Evolutionary conservation across 2,329 filamentous ascomycete genomes (phyloP).

Genomic region (Exophiala sideris): DNA sequence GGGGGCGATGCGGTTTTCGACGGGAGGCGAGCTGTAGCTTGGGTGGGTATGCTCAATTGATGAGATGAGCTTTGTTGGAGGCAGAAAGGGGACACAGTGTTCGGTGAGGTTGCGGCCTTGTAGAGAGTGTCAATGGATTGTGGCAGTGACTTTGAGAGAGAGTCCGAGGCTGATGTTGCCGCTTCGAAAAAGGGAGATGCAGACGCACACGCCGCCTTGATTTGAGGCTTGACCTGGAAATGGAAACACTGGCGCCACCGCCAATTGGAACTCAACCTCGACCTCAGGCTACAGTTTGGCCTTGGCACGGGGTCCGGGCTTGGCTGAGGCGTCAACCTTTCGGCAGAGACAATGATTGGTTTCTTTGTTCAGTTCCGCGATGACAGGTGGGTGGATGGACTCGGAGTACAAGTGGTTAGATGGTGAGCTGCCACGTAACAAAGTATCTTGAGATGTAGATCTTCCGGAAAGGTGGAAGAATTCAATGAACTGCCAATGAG

Average conservation of each 20-base stretch:
- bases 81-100: constrained; percentile 6
- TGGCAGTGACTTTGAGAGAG: constrained; percentile 5
- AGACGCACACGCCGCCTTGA: constrained; percentile 7
- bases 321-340: not conserved
- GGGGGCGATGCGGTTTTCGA: not conserved
- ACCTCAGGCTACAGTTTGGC: not conserved
- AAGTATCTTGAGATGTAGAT: too few relatives aligned
- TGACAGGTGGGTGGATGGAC: too few relatives aligned
- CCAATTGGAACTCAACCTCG: not conserved
- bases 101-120: constrained; percentile 2
- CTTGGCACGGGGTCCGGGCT: not conserved
- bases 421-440: too few relatives aligned
- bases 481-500: not conserved
- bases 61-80: not conserved
- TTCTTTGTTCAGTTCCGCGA: too few relatives aligned
- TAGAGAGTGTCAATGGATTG: not conserved
- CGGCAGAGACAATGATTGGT: not conserved
- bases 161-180: constrained; percentile 1
- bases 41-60: too few relatives aligned
- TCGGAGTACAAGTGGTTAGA: too few relatives aligned
- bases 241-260: not conserved
- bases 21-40: not conserved
- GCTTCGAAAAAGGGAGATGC: not conserved
- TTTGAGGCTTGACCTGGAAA: not conserved
- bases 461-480: not conserved